Evolutionary conservation across 257 asterid species (phyloP), one percentile per base, ranked within the genome.

Genomic region (Solanum ossicruentum): DNA sequence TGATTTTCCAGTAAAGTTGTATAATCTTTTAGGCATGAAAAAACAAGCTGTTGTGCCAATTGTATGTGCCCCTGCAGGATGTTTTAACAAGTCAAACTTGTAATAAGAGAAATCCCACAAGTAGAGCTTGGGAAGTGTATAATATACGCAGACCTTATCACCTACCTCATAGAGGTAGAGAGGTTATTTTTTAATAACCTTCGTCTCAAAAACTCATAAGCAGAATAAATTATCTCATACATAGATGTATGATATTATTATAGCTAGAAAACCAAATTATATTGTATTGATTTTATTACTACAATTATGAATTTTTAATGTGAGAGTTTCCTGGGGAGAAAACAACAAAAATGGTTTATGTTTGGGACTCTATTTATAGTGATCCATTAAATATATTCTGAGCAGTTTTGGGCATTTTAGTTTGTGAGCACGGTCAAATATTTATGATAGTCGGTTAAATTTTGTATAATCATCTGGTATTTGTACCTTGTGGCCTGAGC

Each of bases 31-130:
- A 1, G 89, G 60, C 91, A 91, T 87, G 87, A 91, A 89, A 87
- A 91, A 89, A 83, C 93, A 91, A 21, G 92, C 91, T 6, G 91
- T 82, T 2, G 88, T 87, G 6, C 93, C 92, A 21, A 91, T 91
- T 0, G 92, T 88, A 49, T 89, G 93, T 49, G 93, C 93, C 36
- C 92, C 91, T 89, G 84, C 77, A 78, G 49, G 1, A 58, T 23
- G 28, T 56, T 60, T 80, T 80, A 10, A 39, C 4, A 15, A 15
- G 26, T 51, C 63, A 77, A 26, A 23, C 61, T 51, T 49, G 15
- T 8, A 49, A 75, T 49, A 23, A 47, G 3, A 2, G 36, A 0
- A 32, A 32, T 32, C 3, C 0, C 36, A 32, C 3, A 2, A 32
- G 36, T 32, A 0, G 3, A 0, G 36, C 36, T 3, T 32, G 0